Base-by-base conservation (phyloP, 257 asterid species). In the Cordia subcordata region DNA sequence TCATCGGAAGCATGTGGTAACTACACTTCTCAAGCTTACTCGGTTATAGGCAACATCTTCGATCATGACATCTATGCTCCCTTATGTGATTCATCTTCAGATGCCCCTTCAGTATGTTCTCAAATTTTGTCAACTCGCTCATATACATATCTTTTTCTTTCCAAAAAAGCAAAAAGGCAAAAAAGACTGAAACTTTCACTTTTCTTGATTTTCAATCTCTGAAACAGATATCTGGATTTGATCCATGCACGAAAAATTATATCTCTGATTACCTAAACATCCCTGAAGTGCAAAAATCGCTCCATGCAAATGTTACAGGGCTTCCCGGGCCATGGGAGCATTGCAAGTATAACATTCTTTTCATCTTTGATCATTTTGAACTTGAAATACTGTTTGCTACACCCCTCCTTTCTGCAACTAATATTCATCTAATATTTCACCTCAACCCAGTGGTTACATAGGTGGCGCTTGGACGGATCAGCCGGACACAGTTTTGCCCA, bases 211-310 rank as follows among this genome's bases (percentile, higher is more conserved):
- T 54, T 23, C 15, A 33, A 20, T 20, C 13, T 18, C 10, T 33
- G 23, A 50, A 55, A 53, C 72, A 81, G 84, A 20, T 53, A 37
- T 64, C 77, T n/a, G 69, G 66, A 16, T 86, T 39, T 16, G 91
- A 83, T 83, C 89, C 89, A 13, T 86, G 92, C 73, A 65, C 83
- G 0, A 66, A 13, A 27, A 49, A 69, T 3, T 83, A 83, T 17
- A 75, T 65, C 0, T 4, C 5, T 13, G 4, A 65, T 23, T 86
- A 79, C 49, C 76, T 81, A 10, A 86, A 83, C 75, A 65, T 22
- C 12, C 78, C 67, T 0, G 74, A 62, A 10, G 87, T 83, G 50
- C 95, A 86, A 61, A 64, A 73, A 55, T 77, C 82, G 6, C 66
- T 83, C 23, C 87, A 86, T 64, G 86, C 81, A 1, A 76, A 81